These are phyloP conservation scores for Vaccinium darrowii DNA, from an alignment of 148 eudicot genomes.

Conservation along the genomic window DNA sequence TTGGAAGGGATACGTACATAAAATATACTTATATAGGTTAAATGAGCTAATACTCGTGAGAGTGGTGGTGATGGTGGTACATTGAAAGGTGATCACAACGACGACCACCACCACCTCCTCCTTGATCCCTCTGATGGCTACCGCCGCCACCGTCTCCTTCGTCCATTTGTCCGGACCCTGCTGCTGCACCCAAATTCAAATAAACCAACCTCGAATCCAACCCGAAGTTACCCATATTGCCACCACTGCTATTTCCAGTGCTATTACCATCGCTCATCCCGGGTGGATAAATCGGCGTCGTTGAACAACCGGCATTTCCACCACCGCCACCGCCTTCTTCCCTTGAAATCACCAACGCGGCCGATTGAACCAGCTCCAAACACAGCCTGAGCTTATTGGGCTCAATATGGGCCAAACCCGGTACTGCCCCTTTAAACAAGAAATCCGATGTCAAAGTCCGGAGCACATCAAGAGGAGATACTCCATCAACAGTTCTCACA, in stretches of 20 bases:
- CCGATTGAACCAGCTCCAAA: conserved; percentile 87
- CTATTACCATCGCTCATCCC: conserved; percentile 23
- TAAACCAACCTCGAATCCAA: conserved; percentile 80
- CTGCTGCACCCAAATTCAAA: conserved; percentile 56
- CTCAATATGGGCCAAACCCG: conserved; percentile 78
- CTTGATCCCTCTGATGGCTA: conserved; percentile 28
- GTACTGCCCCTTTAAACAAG: conserved; percentile 84
- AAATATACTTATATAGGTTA: neutral
- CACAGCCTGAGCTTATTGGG: conserved; percentile 92
- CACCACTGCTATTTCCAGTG: conserved; percentile 24
- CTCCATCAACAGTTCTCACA: conserved; percentile 72
- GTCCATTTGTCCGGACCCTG: conserved; percentile 32
- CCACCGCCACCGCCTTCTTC: conserved; percentile 55
- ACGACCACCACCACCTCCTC: conserved; percentile 14
- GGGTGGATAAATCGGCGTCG: conserved; percentile 33
- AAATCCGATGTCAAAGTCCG: conserved; percentile 88
- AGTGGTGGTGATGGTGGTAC: conserved; percentile 47
- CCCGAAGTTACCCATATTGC: conserved; percentile 36
- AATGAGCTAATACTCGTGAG: conserved; percentile 38
- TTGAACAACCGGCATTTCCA: conserved; percentile 15
- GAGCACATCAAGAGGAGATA: conserved; percentile 77
- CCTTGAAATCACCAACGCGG: conserved; percentile 91
- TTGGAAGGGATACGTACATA: neutral
- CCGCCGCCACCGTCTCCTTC: conserved; percentile 25
- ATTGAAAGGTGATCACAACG: conserved; percentile 37